Conservation (phyloP, 2,329 filamentous ascomycete species). For the Colletotrichum truncatum region DNA sequence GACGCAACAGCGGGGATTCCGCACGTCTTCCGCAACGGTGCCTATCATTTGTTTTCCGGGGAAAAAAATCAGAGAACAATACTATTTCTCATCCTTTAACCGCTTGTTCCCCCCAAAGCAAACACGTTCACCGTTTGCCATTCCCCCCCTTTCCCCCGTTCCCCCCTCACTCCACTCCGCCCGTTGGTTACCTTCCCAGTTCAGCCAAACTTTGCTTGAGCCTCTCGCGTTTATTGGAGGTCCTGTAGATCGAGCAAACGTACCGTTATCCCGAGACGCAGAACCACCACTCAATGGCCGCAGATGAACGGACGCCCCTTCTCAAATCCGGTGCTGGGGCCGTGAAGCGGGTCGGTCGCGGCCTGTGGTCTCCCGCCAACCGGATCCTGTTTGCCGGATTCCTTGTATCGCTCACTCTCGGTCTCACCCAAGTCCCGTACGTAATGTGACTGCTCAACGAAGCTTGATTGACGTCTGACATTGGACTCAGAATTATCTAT, state of each 20-base stretch:
- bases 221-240: conserved; percentile 1
- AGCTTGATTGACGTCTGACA: conserved; percentile 1
- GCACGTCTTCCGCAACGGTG: conserved; percentile 17
- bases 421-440: conserved; percentile 59
- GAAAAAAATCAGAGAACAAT: background rate
- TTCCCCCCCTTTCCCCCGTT: background rate
- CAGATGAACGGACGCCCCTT: conserved; percentile 27
- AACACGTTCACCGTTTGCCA: background rate
- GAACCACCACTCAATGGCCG: conserved; percentile 16
- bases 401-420: conserved; percentile 62
- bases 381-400: conserved; percentile 67
- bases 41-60: conserved; percentile 1
- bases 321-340: conserved; percentile 27
- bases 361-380: conserved; percentile 39
- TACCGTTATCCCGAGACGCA: background rate
- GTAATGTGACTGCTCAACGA: conserved; percentile 32
- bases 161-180: background rate
- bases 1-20: conserved; percentile 26
- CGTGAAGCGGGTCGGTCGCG: conserved; percentile 28
- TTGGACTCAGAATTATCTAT: conserved; percentile 57
- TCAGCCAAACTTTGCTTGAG: conserved; percentile 10
- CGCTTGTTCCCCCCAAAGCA: background rate
- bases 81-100: background rate
- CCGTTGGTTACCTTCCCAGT: conserved; percentile 1
- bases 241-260: background rate